Evolutionary conservation across 2,329 filamentous ascomycete genomes (phyloP), one percentile per base, ranked within the genome.

Genomic region (Botrytis aclada): DNA sequence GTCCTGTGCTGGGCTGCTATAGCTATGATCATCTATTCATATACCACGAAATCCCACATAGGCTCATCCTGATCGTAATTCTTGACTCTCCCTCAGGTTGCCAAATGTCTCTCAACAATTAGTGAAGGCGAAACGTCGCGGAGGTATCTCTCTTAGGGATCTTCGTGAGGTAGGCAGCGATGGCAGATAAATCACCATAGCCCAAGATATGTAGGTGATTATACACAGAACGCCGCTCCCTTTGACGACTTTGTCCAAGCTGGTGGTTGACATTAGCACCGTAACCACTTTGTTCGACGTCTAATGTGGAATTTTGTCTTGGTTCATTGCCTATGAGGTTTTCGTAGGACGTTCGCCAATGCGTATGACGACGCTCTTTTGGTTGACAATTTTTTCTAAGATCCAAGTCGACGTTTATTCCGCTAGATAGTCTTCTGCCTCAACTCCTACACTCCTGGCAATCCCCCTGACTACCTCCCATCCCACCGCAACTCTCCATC

Each of bases 401-500:
- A 64, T 47, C 34, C 25, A 39, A 29, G 8, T 20, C 37, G 25
- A 7, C 34, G 56, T 32, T 70, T 34, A 93, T 75, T 93, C 92
- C 66, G 90, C 86, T 72, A 93, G 82, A 86, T 91, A 95, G 80
- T 95, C 93, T 75, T 93, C 90, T 20, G 94, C 86, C 81, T 94
- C 92, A n/a, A 96, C 86, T 3, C 91, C 91, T 69, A 96, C 88
- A 79, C 88, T 91, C 79, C 93, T 84, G 41, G 92, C 93, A 75
- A 96, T 83, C 5, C 86, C 87, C 74, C 90, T 84, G 10, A 93
- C 88, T 75, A 92, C 89, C 79, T 96, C 93, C 92, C 92, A 95
- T 1, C 90, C 89, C 73, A 93, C 89, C 77, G 92, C 93, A 16
- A 95, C 90, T 78, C 91, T 88, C 92, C 92, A 96, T 81, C 92